Conservation (phyloP, 179 eudicot species). For the Dionaea muscipula region DNA sequence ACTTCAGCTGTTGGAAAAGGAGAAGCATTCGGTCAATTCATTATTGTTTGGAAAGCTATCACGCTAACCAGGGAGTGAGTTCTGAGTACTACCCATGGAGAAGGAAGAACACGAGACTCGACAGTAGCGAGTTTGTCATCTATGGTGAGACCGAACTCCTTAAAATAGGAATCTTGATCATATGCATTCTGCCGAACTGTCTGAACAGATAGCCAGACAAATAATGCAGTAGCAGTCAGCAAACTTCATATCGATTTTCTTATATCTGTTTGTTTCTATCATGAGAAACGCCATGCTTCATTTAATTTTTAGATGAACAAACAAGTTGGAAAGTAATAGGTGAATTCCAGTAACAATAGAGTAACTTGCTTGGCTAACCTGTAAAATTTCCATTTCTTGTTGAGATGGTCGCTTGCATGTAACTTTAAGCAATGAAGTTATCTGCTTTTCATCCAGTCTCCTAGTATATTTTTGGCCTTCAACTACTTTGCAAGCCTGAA, state of each 20-base stretch:
- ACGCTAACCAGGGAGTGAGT: not conserved
- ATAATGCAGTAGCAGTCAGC: not conserved
- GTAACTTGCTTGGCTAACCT: slow-evolving; percentile 31
- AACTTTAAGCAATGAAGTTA: slow-evolving; percentile 53
- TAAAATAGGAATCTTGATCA: slow-evolving; percentile 53
- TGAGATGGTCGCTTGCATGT: slow-evolving; percentile 67
- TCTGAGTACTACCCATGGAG: slow-evolving; percentile 59
- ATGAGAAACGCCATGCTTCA: no score
- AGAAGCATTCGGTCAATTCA: not conserved
- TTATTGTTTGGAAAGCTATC: not conserved
- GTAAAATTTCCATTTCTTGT: slow-evolving; percentile 61
- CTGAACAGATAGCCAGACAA: slow-evolving; percentile 25
- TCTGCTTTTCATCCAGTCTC: slow-evolving; percentile 73
- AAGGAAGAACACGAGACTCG: slow-evolving; percentile 86
- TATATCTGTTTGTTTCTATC: not conserved
- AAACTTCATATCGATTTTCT: not conserved
- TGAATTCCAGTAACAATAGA: no score
- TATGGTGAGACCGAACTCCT: slow-evolving; percentile 68
- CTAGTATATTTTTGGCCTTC: slow-evolving; percentile 73
- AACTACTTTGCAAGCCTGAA: slow-evolving; percentile 77
- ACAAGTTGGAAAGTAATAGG: no score
- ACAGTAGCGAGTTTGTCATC: slow-evolving; percentile 62
- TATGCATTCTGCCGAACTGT: slow-evolving; percentile 56
- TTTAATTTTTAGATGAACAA: no score
- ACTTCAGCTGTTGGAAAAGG: slow-evolving; percentile 46